These are phyloP conservation scores for Pyrenochaeta sp. DNA, from an alignment of 2,329 filamentous ascomycete genomes.

Conservation along the genomic window DNA sequence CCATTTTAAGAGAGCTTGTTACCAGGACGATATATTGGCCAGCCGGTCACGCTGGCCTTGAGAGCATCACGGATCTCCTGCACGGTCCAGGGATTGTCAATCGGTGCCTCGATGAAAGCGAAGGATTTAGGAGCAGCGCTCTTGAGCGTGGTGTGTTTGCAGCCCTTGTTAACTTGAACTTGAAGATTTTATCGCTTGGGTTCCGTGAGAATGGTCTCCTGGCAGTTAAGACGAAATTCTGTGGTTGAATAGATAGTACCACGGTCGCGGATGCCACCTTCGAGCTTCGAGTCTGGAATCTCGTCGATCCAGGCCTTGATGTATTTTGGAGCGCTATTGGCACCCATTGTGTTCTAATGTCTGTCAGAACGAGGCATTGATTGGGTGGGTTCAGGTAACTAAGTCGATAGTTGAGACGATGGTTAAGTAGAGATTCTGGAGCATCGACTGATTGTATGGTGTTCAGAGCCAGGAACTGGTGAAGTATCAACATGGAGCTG, in stretches of 20 bases:
- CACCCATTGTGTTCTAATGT: not conserved
- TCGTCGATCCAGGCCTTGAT: not conserved
- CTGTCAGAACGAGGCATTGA: not conserved
- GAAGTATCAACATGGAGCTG: no score
- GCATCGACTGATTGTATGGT: no score
- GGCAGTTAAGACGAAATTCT: not conserved
- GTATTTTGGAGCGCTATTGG: not conserved
- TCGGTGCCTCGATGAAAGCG: not conserved
- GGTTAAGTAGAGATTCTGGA: no score
- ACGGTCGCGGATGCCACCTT: not conserved
- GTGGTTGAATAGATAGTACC: not conserved
- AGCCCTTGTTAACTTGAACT: constrained; percentile 2
- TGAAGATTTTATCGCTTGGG: constrained; percentile 2
- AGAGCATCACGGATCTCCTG: not conserved
- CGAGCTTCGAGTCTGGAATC: constrained; percentile 5
- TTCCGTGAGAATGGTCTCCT: not conserved
- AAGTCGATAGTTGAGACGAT: no score
- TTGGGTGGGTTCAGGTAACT: not conserved
- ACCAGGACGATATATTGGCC: no score
- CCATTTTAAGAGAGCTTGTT: no score
- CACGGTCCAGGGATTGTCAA: not conserved
- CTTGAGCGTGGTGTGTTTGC: not conserved
- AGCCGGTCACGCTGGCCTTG: not conserved
- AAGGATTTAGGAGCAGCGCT: not conserved
- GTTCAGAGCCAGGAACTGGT: no score